These are phyloP conservation scores for Blastomyces silverae DNA, from an alignment of 2,329 filamentous ascomycete genomes.

Conservation along the genomic window DNA sequence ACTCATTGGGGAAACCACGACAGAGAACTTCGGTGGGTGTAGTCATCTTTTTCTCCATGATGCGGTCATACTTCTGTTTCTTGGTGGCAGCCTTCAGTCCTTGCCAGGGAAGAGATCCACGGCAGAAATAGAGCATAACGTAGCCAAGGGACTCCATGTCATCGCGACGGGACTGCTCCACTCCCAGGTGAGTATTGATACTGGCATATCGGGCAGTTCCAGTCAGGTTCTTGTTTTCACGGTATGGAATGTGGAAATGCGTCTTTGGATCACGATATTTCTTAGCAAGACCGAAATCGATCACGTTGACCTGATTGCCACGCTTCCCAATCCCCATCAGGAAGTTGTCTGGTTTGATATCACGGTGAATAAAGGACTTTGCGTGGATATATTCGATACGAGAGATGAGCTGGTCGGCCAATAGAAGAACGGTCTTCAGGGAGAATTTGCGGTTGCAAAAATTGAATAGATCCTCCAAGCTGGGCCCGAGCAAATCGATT, in stretches of 20 bases:
- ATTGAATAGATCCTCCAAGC: constrained; percentile 97
- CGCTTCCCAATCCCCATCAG: constrained; percentile 99
- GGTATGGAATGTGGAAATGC: constrained; percentile 98
- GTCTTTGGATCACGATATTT: constrained; percentile 99
- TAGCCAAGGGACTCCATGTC: constrained; percentile 99
- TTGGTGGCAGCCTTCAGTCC: constrained; percentile 96
- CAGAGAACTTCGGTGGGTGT: constrained; percentile 97
- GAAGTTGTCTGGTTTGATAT: constrained; percentile 99
- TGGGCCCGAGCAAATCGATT: constrained; percentile 89
- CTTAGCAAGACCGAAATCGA: constrained; percentile 98
- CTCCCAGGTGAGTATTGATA: constrained; percentile 97
- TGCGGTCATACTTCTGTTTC: constrained; percentile 99
- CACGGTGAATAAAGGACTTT: constrained; percentile 98
- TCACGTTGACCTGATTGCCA: constrained; percentile 98
- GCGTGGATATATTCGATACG: constrained; percentile 99
- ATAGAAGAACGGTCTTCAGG: constrained; percentile 90
- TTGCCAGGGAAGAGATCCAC: constrained; percentile 97
- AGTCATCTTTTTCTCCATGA: constrained; percentile 99
- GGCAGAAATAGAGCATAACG: constrained; percentile 99
- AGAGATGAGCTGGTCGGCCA: constrained; percentile 97
- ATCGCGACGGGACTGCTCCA: constrained; percentile 97
- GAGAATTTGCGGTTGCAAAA: constrained; percentile 99
- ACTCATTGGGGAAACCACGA: constrained; percentile 98
- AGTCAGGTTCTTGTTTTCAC: constrained; percentile 99
- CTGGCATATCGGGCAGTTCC: constrained; percentile 97